Conservation (phyloP, 2,329 filamentous ascomycete genomes). For the Eutypa lata region DNA sequence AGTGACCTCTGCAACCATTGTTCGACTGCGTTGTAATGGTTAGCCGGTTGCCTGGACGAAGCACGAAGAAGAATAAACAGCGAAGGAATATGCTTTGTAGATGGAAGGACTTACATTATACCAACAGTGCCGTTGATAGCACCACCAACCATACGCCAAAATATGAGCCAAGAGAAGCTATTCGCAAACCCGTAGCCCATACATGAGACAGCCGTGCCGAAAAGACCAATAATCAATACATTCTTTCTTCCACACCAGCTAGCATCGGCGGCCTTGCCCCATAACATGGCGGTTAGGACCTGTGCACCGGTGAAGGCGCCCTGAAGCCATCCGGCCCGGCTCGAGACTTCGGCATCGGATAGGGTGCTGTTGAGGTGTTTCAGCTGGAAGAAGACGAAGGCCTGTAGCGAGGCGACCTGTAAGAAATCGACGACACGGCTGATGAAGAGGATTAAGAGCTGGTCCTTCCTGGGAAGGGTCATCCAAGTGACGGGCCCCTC, state of each 20-base stretch:
- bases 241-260: slow-evolving; percentile 62
- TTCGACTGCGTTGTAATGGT: slow-evolving; percentile 28
- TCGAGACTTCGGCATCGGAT: slow-evolving; percentile 55
- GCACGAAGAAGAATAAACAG: not conserved
- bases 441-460: slow-evolving; percentile 67
- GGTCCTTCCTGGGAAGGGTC: slow-evolving; percentile 66
- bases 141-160: slow-evolving; percentile 66
- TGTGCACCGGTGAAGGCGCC: slow-evolving; percentile 72
- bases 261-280: slow-evolving; percentile 64
- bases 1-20: slow-evolving; percentile 48
- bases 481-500: slow-evolving; percentile 59
- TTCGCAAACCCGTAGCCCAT: slow-evolving; percentile 71
- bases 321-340: slow-evolving; percentile 67
- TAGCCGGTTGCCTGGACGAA: too few relatives aligned
- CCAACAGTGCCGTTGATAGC: slow-evolving; percentile 48
- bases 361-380: slow-evolving; percentile 59
- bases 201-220: slow-evolving; percentile 64
- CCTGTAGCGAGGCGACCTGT: slow-evolving; percentile 65
- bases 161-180: slow-evolving; percentile 60
- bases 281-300: slow-evolving; percentile 69
- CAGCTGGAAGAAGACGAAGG: slow-evolving; percentile 75
- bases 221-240: slow-evolving; percentile 66
- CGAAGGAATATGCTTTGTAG: not conserved
- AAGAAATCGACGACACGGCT: slow-evolving; percentile 71
- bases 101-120: slow-evolving; percentile 38